These are phyloP conservation scores for Salmacisia buchloeana DNA, from an alignment of 1,284 basidiomycete species.

Conservation along the genomic window DNA sequence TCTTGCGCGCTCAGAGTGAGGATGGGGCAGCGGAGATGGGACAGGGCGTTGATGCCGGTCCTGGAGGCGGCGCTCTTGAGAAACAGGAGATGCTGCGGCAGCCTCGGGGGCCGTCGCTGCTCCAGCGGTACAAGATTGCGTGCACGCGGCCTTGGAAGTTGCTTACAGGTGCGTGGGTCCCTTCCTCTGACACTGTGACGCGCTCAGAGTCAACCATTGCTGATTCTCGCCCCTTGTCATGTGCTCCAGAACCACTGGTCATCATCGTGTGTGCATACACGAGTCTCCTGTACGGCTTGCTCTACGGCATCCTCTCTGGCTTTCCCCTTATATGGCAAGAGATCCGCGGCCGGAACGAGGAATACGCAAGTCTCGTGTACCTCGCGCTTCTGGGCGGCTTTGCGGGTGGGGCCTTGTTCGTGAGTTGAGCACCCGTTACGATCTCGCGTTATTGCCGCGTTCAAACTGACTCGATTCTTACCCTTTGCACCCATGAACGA, in stretches of 20 bases:
- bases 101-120: not conserved
- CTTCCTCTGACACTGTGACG: not conserved
- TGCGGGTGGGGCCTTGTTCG: constrained; percentile 2
- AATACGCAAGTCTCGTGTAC: constrained; percentile 17
- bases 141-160: constrained; percentile 14
- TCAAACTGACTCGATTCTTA: not conserved
- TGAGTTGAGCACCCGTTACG: not conserved
- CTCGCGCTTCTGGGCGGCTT: constrained; percentile 17
- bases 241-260: constrained; percentile 19
- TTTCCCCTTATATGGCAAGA: constrained; percentile 21
- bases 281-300: constrained; percentile 19
- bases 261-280: constrained; percentile 22
- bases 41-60: not conserved
- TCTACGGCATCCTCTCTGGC: constrained; percentile 20
- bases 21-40: not conserved
- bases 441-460: not conserved
- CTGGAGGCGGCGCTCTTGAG: too few species aligned
- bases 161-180: not conserved
- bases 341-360: constrained; percentile 13
- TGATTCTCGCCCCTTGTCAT: not conserved
- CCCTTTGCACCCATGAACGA: not conserved
- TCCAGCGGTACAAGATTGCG: constrained; percentile 8
- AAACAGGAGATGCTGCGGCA: not conserved
- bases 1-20: not conserved
- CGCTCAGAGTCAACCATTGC: too few species aligned